Base-by-base conservation (phyloP, 768 basidiomycete species). In the Podaxis mareebaensis region DNA sequence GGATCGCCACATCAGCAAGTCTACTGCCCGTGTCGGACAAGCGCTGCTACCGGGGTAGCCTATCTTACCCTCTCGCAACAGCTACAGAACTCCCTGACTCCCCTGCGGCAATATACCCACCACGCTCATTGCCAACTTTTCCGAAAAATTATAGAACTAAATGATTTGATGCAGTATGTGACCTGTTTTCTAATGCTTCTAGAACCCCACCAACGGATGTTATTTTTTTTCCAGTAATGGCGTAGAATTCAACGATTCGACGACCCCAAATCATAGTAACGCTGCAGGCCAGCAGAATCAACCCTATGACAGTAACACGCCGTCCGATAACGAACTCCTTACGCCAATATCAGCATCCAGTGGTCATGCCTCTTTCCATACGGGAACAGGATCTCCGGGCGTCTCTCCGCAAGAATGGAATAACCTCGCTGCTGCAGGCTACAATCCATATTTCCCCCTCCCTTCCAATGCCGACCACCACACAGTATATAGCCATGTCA, bases 381-480 rank as follows among this genome's bases (percentile, higher is more conserved):
- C 74, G 26, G 56, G 63, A 26, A 65, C 71, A 1, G 78, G 77
- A 26, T 80, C 81, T 42, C 77, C 80, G 40, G 82, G 78, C 71
- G 82, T 83, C 68, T 80, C 84, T 60, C 82, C 83, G 44, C 82
- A 85, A 66, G 83, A 89, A 73, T 89, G 87, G 88, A 83, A 79
- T 66, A 78, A 82, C 62, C 78, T 87, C 71, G 78, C 82, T 24
- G 69, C 83, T 30, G 73, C 79, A 13, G 82, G 83, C 36, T 90
- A 88, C 74, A 89, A 87, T 60, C 79, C 89, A 4, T 91, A 91
- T 73, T 91, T 91, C 70, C 84, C 88, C 38, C 77, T 86, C 64
- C 75, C 81, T 48, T 61, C 75, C 7, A 70, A 75, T 56, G 44
- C 54, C 30, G 84, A 81, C 67, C 84, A 86, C 57, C 83, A 84